phyloP scores from a whole-genome alignment of 768 basidiomycete genomes.

The Kwoniella dejecticola region DNA sequence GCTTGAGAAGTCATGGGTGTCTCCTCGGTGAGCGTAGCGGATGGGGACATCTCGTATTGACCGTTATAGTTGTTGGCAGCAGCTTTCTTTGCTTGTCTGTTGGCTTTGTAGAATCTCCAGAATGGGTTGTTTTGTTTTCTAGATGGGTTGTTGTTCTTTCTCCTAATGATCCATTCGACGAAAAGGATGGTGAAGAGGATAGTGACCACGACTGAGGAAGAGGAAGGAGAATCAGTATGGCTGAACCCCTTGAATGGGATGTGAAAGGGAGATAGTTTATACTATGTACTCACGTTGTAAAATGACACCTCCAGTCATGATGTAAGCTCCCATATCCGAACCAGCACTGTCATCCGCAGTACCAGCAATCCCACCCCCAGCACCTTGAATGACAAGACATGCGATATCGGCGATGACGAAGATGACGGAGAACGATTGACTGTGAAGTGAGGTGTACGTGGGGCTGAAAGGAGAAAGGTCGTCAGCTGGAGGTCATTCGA shows the following conservation, averaged over 20 bases:
- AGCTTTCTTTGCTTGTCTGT: neutral
- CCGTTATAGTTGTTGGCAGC: neutral
- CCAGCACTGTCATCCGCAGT: constrained; percentile 45
- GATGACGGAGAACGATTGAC: constrained; percentile 42
- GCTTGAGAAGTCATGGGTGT: neutral
- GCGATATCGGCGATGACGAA: constrained; percentile 60
- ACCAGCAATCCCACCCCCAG: constrained; percentile 65
- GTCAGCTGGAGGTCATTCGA: constrained; percentile 3
- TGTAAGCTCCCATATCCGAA: constrained; percentile 58
- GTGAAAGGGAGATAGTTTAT: too few species aligned
- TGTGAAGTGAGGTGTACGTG: constrained; percentile 32
- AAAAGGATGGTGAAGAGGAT: constrained; percentile 58
- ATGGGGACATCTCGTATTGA: neutral
- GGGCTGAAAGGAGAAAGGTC: constrained; percentile 1
- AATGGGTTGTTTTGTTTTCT: constrained; percentile 28
- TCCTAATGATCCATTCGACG: constrained; percentile 60
- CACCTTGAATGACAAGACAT: constrained; percentile 67
- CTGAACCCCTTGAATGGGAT: too few species aligned
- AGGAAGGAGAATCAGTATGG: neutral
- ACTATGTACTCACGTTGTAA: constrained; percentile 62
- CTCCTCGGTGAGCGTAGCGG: constrained; percentile 2
- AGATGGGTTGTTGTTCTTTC: constrained; percentile 43
- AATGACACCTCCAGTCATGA: constrained; percentile 65
- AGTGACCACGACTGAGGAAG: constrained; percentile 56
- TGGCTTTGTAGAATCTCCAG: constrained; percentile 3